A percentile compares a stretch with the other conserved stretches of the same genome.
Evolutionary conservation across 2,329 filamentous ascomycete species (phyloP).

Genomic region (Furcasterigmium furcatum): DNA sequence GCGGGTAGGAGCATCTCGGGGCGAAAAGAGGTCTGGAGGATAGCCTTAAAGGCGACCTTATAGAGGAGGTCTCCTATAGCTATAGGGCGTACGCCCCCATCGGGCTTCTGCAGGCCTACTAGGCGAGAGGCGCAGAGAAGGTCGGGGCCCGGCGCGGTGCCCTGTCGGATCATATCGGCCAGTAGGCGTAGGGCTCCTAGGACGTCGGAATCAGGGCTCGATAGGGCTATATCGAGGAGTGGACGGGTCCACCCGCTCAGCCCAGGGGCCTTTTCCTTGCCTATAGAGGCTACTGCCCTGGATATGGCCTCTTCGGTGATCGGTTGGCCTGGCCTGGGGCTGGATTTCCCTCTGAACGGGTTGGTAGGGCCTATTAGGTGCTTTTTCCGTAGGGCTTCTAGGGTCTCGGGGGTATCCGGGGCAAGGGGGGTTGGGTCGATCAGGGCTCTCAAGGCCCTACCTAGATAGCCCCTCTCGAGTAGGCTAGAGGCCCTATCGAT

Average conservation of each 20-base stretch:
- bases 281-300: background rate
- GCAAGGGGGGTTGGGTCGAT: no score
- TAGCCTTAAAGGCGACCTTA: background rate
- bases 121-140: background rate
- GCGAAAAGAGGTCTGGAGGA: background rate
- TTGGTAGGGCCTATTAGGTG: background rate
- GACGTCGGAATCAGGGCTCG: background rate
- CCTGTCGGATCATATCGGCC: constrained; percentile 1
- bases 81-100: background rate
- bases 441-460: no score
- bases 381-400: background rate
- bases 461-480: no score
- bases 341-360: background rate
- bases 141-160: background rate
- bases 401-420: background rate
- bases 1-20: background rate
- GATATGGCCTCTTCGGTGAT: background rate
- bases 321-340: background rate
- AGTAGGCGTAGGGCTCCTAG: background rate
- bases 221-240: background rate
- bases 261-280: background rate
- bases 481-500: no score
- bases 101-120: no score
- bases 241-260: background rate
- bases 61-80: background rate